phyloP scores from a whole-genome alignment of 116 monocot genomes.

The Iris pallida region DNA sequence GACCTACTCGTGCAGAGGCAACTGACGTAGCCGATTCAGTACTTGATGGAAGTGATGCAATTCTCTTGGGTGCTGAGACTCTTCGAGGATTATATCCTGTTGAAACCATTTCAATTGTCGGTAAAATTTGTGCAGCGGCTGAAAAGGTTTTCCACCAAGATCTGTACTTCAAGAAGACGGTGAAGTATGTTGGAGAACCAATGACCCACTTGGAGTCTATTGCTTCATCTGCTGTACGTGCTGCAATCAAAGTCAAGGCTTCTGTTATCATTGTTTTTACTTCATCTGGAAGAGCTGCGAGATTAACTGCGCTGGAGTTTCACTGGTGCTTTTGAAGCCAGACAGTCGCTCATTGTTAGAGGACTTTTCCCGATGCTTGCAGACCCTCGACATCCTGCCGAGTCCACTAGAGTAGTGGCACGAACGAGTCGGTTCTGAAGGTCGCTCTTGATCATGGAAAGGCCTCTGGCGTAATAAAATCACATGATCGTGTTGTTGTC shows the following conservation, averaged over 20 bases:
- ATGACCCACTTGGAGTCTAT: slow-evolving; percentile 95
- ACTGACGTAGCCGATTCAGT: slow-evolving; percentile 96
- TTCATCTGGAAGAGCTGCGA: slow-evolving; percentile 85
- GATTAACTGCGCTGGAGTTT: slow-evolving; percentile 80
- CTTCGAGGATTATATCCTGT: slow-evolving; percentile 94
- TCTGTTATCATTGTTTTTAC: slow-evolving; percentile 84
- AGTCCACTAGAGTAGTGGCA: slow-evolving; percentile 49
- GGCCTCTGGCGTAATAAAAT: slow-evolving; percentile 66
- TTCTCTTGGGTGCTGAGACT: slow-evolving; percentile 98
- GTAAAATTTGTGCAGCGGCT: slow-evolving; percentile 95
- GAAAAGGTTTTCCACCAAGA: slow-evolving; percentile 92
- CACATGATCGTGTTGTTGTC: slow-evolving; percentile 76
- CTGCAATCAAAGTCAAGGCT: slow-evolving; percentile 86
- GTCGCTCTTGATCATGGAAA: slow-evolving; percentile 82
- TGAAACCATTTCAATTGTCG: slow-evolving; percentile 94
- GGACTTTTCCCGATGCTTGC: slow-evolving; percentile 82
- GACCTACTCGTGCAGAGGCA: slow-evolving; percentile 94
- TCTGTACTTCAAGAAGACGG: slow-evolving; percentile 81
- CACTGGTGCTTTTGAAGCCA: slow-evolving; percentile 84
- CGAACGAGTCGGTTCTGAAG: slow-evolving; percentile 80
- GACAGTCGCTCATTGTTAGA: slow-evolving; percentile 69
- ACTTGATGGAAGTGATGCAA: slow-evolving; percentile 95
- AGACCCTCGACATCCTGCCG: slow-evolving; percentile 66
- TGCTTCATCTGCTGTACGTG: slow-evolving; percentile 91
- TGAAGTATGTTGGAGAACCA: slow-evolving; percentile 90